Conservation (phyloP, 371 early-diverging fungal genomes). For the Blakeslea trispora region DNA sequence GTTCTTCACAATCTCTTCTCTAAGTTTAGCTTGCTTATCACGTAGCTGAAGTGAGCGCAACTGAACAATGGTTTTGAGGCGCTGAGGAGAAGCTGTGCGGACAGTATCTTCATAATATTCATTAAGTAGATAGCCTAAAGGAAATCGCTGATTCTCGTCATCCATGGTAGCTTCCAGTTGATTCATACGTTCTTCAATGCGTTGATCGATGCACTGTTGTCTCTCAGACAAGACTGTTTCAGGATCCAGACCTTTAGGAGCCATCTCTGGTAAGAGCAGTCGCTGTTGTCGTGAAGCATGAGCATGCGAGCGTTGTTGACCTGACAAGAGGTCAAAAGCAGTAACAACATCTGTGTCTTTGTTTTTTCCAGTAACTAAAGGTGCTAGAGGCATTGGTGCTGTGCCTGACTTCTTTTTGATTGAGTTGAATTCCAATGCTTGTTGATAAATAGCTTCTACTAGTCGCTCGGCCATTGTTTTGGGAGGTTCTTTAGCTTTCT, state of each 20-base stretch:
- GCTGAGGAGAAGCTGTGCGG: constrained; percentile 28
- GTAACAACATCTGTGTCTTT: constrained; percentile 6
- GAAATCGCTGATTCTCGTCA: constrained; percentile 1
- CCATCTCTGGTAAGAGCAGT: constrained; percentile 70
- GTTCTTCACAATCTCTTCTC: constrained; percentile 76
- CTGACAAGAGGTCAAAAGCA: constrained; percentile 29
- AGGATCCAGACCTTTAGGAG: constrained; percentile 81
- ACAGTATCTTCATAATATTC: constrained; percentile 45
- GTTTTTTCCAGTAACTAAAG: neutral
- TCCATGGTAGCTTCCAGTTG: constrained; percentile 57
- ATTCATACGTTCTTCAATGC: constrained; percentile 71
- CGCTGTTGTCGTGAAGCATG: constrained; percentile 72
- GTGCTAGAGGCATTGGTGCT: neutral
- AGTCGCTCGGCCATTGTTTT: constrained; percentile 43
- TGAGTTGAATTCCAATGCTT: constrained; percentile 34
- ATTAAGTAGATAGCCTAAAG: constrained; percentile 53
- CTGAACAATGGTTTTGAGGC: constrained; percentile 77
- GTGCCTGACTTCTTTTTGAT: constrained; percentile 9
- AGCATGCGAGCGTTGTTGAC: constrained; percentile 48
- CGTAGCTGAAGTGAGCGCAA: constrained; percentile 75
- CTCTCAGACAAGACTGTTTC: constrained; percentile 41
- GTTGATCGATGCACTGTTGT: constrained; percentile 54
- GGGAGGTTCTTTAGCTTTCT: constrained; percentile 14
- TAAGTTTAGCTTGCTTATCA: constrained; percentile 77
- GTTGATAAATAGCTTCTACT: constrained; percentile 42